A percentile compares a stretch with the other conserved stretches of the same genome.
phyloP scores from a whole-genome alignment of 164 flowering plant genomes.

The Dillenia suffruticosa region DNA sequence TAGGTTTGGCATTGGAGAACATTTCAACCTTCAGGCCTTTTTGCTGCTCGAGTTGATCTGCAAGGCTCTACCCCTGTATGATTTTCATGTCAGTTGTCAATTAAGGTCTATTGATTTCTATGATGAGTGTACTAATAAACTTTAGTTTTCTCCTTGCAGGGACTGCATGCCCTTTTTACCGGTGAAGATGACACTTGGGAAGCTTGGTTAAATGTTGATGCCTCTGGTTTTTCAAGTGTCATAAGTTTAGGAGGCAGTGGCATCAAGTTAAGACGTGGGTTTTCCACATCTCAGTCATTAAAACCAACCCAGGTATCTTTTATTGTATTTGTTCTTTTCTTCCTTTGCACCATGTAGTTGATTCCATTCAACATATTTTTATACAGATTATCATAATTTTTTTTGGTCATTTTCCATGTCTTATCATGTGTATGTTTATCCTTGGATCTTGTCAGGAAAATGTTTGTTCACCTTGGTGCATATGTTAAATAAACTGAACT shows the following conservation, averaged over 20 bases:
- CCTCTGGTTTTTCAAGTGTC: slow-evolving; percentile 64
- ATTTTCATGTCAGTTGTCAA: not conserved
- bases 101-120: not conserved
- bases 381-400: too few relatives aligned
- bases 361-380: too few relatives aligned
- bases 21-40: slow-evolving; percentile 94
- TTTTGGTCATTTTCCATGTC: too few relatives aligned
- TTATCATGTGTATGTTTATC: too few relatives aligned
- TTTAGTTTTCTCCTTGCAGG: slow-evolving; percentile 38
- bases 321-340: not conserved
- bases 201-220: slow-evolving; percentile 78
- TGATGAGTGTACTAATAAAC: not conserved
- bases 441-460: too few relatives aligned
- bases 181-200: slow-evolving; percentile 99
- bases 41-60: slow-evolving; percentile 95
- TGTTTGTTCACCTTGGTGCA: too few relatives aligned
- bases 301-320: slow-evolving; percentile 80
- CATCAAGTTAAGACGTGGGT: slow-evolving; percentile 86
- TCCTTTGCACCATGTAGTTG: too few relatives aligned
- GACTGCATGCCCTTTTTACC: slow-evolving; percentile 93
- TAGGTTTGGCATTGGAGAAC: slow-evolving; percentile 96
- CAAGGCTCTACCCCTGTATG: slow-evolving; percentile 81
- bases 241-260: slow-evolving; percentile 62
- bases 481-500: too few relatives aligned
- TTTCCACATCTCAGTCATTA: slow-evolving; percentile 56